Evolutionary conservation across 352 stramenopile genomes (phyloP), one percentile per base, ranked within the genome.

Genomic region (Pythium periplocum): DNA sequence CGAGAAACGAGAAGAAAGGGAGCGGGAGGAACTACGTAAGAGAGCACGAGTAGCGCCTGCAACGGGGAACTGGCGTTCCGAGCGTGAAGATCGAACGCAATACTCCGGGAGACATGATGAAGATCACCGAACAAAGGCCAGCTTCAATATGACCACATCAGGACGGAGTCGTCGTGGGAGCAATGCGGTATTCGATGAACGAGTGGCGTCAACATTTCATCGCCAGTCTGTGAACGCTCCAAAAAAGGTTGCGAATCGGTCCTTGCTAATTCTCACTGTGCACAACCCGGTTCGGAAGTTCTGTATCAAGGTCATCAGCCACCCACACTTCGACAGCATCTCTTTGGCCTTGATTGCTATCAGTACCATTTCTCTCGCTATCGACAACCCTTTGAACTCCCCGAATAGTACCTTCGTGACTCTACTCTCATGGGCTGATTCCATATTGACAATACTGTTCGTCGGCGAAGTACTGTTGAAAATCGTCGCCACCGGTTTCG

Each of bases 401-500:
- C 74, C 77, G 0, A 59, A 79, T 17, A 73, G 59, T 34, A 17
- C 64, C 3, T 62, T 90, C 7, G 45, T 83, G 2, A 74, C 48
- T 7, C 34, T 77, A 1, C 61, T 96, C 0, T 87, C 86, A 3
- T 69, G 56, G 56, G 44, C 89, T 3, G 86, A 97, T 45, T 69
- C 68, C 11, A 53, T 59, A 10, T 61, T 97, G 45, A 96, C 86
- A 1, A 55, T 78, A 17, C 44, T 97, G 6, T 98, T 98, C 66
- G 72, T 90, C 30, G 43, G 90, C 2, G 92, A 98, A 59, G 77
- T 85, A 12, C 58, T 75, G 11, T 56, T 97, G 36, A 98, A 98
- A 60, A 78, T 96, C 8, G 66, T 97, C 7, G 83, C 82, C 2
- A 53, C 91, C 17, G 90, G 90, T 8, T 87, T 93, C 26, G 17